Evolutionary conservation across 495 filamentous ascomycete species (phyloP), one percentile per base, ranked within the genome.

Genomic region (Annulohypoxylon moriforme): DNA sequence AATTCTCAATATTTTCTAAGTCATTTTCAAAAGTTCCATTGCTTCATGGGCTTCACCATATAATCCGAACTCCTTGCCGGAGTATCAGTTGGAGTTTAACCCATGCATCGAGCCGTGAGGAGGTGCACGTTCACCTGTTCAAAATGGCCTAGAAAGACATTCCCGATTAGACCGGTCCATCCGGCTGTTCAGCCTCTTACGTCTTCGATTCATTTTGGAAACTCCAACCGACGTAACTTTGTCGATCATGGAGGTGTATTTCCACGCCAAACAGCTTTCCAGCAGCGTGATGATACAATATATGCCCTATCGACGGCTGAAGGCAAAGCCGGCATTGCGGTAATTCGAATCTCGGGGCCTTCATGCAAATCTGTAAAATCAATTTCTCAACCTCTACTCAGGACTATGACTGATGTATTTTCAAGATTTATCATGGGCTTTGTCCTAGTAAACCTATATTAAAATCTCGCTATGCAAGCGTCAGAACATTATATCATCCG

Each of bases 281-380:
- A 63, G 20, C 62, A 42, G 11, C 60, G 61, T 24, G 72, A 84
- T 72, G 85, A 85, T 42, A 98, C 96, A 3, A 97, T 99, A 14
- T 98, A 95, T 76, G 96, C 96, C 0, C 83, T 98, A 3, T 97
- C 96, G 0, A 97, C 96, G 9, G 93, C 92, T 1, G 81, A 92
- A 13, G 95, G 96, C 6, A 89, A 87, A 79, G 93, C 94, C 31
- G 96, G 94, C 29, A 97, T 99, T 77, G 96, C 96, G 1, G 89
- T 98, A 8, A 90, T 99, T 42, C 88, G 96, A 33, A 84, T 97
- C 22, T 98, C 96, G 16, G 96, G 96, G 0, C 88, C 92, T 25
- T 89, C 88, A 22, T 94, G 91, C 80, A 78, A 87, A 56, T 83
- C 87, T 71, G 91, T 94, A 86, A n/a, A n/a, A n/a, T n/a, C n/a